Evolutionary conservation across 192 early-diverging fungal species (phyloP), one percentile per base, ranked within the genome.

Genomic region (Umbelopsis sp.): DNA sequence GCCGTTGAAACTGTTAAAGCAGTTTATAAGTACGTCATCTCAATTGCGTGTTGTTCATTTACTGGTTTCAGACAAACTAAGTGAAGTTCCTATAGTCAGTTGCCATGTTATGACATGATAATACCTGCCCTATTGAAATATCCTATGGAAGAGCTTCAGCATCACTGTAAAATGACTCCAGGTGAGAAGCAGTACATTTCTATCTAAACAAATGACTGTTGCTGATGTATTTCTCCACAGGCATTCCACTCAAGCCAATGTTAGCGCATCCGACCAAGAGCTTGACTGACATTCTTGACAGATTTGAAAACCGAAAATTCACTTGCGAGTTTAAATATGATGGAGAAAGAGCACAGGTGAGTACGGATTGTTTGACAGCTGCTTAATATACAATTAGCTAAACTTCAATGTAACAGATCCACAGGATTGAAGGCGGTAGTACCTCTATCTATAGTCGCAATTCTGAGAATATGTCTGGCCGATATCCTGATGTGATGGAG

Each of bases 301-400:
- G 97, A 17, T 98, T 99, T 69, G 96, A 98, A 68, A 92, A 88
- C 25, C 89, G 91, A 70, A 84, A 86, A 3, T 99, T 99, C 74
- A 97, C 95, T 5, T 99, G 98, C 77, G 98, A 99, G 79, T 98
- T 90, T 82, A 99, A 99, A 75, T 99, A 99, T 72, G 98, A 99
- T 77, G 98, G 96, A 24, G 95, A 97, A 77, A 87, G 96, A 32
- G 95, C 92, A 20, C 96, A 98, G 85, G 91, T 92, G 76, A 21
- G 36, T n/a, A 25, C 3, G 0, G 14, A 14, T 24, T 17, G 9
- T 38, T 25, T 22, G 0, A 21, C 22, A 2, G 50, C 43, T 17
- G 22, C 2, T 5, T n/a, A 16, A 25, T 68, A 4, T 29, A 34
- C 0, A 5, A 0, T 68, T n/a, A 38, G 9, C 22, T 74, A 24